Evolutionary conservation across 768 basidiomycete species (phyloP), one percentile per base, ranked within the genome.

Genomic region (Suillus hirtellus): DNA sequence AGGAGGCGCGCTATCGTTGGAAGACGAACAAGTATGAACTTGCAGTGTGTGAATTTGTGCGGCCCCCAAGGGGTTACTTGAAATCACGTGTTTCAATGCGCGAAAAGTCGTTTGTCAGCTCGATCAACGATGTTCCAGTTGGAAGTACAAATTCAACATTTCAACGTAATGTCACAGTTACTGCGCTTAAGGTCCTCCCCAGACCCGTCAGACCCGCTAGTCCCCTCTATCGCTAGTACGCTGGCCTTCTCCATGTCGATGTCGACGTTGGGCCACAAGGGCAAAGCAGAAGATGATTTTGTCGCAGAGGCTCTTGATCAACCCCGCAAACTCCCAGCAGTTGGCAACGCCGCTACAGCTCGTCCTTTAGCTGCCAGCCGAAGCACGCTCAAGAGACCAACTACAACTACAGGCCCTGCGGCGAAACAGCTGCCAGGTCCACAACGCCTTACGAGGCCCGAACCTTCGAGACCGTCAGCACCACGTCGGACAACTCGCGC

Each of bases 291-390:
- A 19, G 82, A 86, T 60, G 71, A 70, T 49, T 61, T 67, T 42
- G 85, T 84, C 24, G 79, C 82, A 4, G 83, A 85, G 60, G 79
- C 73, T 19, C 72, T 77, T 61, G 81, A 83, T 66, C 86, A 84
- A 67, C 88, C 87, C n/a, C 76, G 85, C 53, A 90, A 89, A 70
- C 71, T 89, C 2, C 82, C 87, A 8, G 88, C 89, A 17, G 78
- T 89, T n/a, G 86, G 85, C 5, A 74, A 76, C 66, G 74, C 59
- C 66, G 67, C 64, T 69, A 81, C 64, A 70, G 79, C 54, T 73
- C 78, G 81, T 65, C 86, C 87, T 21, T 79, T 84, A 34, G 84
- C 82, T 54, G 78, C 83, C 37, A 82, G 82, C 38, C 76, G 81
- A 37, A 80, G 78, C 17, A 75, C 78, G 31, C 70, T 65, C 63